phyloP scores from a whole-genome alignment of 139 green algal species.

The Astrephomene gubernaculifera region DNA sequence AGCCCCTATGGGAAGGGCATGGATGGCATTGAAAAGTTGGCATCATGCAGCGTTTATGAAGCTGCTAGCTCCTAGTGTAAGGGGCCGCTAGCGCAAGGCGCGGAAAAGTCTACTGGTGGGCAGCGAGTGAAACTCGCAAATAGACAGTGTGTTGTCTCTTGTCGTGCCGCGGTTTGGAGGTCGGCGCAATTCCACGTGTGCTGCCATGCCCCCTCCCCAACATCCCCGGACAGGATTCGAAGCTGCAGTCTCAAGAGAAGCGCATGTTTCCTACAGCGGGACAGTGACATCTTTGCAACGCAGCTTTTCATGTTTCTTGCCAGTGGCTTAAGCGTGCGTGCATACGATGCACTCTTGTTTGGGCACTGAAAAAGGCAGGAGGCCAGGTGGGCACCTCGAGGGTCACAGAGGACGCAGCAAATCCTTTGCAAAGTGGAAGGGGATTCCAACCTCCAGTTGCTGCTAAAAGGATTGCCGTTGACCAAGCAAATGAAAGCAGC shows the following conservation, averaged over 20 bases:
- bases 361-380: background rate
- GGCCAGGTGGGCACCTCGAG: background rate
- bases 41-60: background rate
- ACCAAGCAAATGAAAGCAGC: too few species aligned
- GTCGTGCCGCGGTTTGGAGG: too few species aligned
- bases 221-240: background rate
- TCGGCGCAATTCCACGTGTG: too few species aligned
- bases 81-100: too few species aligned
- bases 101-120: too few species aligned
- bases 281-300: background rate
- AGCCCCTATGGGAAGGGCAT: background rate
- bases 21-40: background rate
- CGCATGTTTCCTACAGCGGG: background rate
- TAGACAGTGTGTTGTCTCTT: too few species aligned
- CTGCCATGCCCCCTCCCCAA: background rate
- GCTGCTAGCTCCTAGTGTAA: background rate
- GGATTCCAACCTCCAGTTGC: background rate
- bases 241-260: background rate
- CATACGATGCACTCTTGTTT: background rate
- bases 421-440: background rate
- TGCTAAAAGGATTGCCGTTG: background rate
- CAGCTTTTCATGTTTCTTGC: background rate
- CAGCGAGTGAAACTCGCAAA: too few species aligned
- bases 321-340: conserved; percentile 4
- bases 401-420: background rate